Base-by-base conservation (phyloP, 2,329 filamentous ascomycete genomes). In the Sporothrix humicola region DNA sequence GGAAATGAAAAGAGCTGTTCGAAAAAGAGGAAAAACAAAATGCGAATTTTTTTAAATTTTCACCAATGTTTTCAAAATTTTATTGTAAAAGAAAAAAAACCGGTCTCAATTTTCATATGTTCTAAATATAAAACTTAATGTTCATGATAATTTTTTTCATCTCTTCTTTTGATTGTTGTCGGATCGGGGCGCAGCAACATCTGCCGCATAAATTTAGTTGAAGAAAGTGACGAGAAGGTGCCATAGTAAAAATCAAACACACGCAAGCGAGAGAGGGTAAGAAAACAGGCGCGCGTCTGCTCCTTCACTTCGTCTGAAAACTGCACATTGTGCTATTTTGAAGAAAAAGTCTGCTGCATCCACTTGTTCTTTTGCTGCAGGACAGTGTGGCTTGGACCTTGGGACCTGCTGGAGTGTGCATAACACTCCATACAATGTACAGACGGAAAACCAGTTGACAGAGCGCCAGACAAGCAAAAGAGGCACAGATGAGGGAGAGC, bases 141-240 rank as follows among this genome's bases (percentile, higher is more conserved):
- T n/a, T 37, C 42, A 66, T 26, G n/a, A 66, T 42, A 31, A 23
- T 46, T 72, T 12, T 20, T 54, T 73, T 69, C 72, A 69, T 70
- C 72, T 70, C 44, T 48, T 56, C 66, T 61, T 44, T 37, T 23
- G 20, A 10, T 6, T 52, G 42, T 37, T 37, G 63, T 61, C 56
- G n/a, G 65, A 73, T 71, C 72, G 66, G 58, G 72, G 72, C 72
- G 72, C 72, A 73, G 72, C 66, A 73, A 8, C 31, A 42, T 8
- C 44, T 58, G 50, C 37, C 15, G 52, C 50, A 56, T 17, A 46
- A 50, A 52, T 17, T 52, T 20, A 46, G 48, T 37, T 13, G 23
- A 37, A 5, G 31, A 37, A 37, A 37, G 7, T 37, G 31, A 6
- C 31, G 31, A 37, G 7, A 37, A 37, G 31, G 31, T 37, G 31